Evolutionary conservation across 345 rosid species (phyloP), one percentile per base, ranked within the genome.

Genomic region (Citrus reticulata): DNA sequence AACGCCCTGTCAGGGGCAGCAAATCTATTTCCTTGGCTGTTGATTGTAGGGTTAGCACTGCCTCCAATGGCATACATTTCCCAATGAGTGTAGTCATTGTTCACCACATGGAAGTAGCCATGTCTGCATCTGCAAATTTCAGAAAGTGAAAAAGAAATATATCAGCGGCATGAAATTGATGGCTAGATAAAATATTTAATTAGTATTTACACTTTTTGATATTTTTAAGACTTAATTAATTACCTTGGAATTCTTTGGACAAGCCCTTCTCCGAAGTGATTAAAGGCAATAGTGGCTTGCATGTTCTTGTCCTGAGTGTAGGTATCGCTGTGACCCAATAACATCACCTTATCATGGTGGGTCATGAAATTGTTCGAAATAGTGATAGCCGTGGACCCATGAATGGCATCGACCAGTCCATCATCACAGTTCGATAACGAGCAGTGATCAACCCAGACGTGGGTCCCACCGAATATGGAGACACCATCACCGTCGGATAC

Each of bases 11-110:
- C 80, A 34, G 97, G 97, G 8, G 97, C 95, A 14, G 73, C 61
- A 81, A 90, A 93, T 73, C 94, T 86, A 69, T 93, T 93, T 82
- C 95, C 95, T 85, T 93, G 97, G 83, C 95, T 91, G 81, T 93
- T 93, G 79, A 93, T 93, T 75, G 97, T 93, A 3, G 97, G 97
- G 69, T 61, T 42, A 32, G 95, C 95, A 80, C 97, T 93, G 22
- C 95, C 95, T 80, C 97, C 97, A 78, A 93, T 89, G 17, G 97
- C 97, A 76, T 93, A 91, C 95, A 91, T 93, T 81, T 93, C 92
- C 97, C 97, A 93, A 75, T 93, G 97, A 59, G 92, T 90, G 70
- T 93, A 93, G 89, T 93, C 94, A 80, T 93, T 93, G 91, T 93
- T 91, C 84, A 93, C 97, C 89, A 91, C 97, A 81, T 93, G 97